These are phyloP conservation scores for Digitaria exilis DNA, from an alignment of 202 grass and related monocot species.

Conservation along the genomic window DNA sequence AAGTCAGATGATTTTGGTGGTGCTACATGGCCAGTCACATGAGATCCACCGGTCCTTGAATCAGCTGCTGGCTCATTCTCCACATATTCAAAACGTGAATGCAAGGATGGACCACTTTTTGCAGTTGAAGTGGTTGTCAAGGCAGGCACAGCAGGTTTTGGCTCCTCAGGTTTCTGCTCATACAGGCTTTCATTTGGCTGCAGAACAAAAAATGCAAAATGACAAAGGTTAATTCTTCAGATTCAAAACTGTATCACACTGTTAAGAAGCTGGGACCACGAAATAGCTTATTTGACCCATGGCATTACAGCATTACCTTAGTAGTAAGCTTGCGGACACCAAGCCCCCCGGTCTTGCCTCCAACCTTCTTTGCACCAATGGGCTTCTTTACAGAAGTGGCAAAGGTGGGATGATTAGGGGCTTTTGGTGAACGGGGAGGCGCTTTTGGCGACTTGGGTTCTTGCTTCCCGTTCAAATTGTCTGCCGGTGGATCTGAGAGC, in stretches of 20 bases:
- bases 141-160: slow-evolving; percentile 49
- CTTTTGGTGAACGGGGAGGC: slow-evolving; percentile 51
- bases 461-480: slow-evolving; percentile 61
- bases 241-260: not conserved
- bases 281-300: not conserved
- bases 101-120: slow-evolving; percentile 51
- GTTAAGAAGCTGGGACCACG: not conserved
- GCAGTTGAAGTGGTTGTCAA: slow-evolving; percentile 38
- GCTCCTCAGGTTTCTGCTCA: slow-evolving; percentile 92
- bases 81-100: slow-evolving; percentile 77
- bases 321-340: slow-evolving; percentile 80
- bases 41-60: slow-evolving; percentile 50
- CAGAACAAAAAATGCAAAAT: slow-evolving; percentile 7
- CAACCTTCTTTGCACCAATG: slow-evolving; percentile 71
- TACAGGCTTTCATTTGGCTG: slow-evolving; percentile 82
- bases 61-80: slow-evolving; percentile 51
- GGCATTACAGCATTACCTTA: slow-evolving; percentile 47
- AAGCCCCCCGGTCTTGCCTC: slow-evolving; percentile 75
- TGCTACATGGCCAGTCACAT: slow-evolving; percentile 60
- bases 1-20: slow-evolving; percentile 76
- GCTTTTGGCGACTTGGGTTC: slow-evolving; percentile 53
- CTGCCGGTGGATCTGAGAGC: slow-evolving; percentile 42
- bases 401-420: slow-evolving; percentile 46
- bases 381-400: slow-evolving; percentile 71
- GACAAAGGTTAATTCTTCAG: not conserved